Evolutionary conservation across 2,329 filamentous ascomycete genomes (phyloP).

Genomic region (Zymoseptoria crescenta): DNA sequence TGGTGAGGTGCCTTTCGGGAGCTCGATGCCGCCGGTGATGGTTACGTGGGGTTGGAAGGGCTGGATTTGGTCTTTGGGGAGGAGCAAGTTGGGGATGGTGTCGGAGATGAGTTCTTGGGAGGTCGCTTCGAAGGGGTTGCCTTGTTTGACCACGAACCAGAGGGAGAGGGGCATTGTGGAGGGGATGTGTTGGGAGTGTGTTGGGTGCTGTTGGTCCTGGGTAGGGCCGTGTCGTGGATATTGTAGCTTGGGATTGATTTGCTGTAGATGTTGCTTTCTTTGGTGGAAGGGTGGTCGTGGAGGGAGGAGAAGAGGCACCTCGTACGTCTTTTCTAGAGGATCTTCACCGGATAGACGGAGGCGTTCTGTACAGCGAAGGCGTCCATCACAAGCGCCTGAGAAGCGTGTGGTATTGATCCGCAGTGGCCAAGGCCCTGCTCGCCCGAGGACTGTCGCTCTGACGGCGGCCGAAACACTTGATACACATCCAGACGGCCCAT

Average conservation of each 20-base stretch:
- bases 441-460: not conserved
- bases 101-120: conserved; percentile 21
- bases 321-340: too few relatives aligned
- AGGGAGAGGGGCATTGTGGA: conserved; percentile 9
- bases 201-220: not conserved
- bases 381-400: too few relatives aligned
- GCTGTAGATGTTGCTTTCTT: not conserved
- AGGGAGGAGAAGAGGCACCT: too few relatives aligned
- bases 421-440: not conserved
- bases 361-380: too few relatives aligned
- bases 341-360: not conserved
- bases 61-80: conserved; percentile 6
- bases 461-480: not conserved
- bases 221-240: not conserved
- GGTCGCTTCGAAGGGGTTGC: conserved; percentile 17
- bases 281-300: not conserved
- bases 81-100: conserved; percentile 16
- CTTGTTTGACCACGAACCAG: conserved; percentile 17
- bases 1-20: conserved; percentile 6
- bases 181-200: not conserved
- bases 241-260: not conserved
- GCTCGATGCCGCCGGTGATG: conserved; percentile 14
- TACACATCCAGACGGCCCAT: not conserved
- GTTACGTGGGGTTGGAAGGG: conserved; percentile 18
- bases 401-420: too few relatives aligned